phyloP scores from a whole-genome alignment of 768 basidiomycete species.

The Macrolepiota fuliginosa region DNA sequence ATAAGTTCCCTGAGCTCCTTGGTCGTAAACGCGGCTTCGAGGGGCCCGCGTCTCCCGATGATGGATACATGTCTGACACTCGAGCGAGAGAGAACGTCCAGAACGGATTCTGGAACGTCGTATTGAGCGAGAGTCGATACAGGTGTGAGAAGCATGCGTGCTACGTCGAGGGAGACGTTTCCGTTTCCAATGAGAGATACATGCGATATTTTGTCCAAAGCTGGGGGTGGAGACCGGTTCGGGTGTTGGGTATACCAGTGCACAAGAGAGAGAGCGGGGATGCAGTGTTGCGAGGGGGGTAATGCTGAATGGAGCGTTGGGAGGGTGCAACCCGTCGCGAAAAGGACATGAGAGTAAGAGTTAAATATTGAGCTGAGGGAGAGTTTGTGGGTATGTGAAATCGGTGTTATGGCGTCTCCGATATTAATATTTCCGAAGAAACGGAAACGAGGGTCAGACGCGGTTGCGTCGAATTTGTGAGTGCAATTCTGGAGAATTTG shows the following conservation, averaged over 20 bases:
- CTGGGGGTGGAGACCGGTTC: slow-evolving; percentile 54
- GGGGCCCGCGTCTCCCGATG: slow-evolving; percentile 81
- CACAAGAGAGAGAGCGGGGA: slow-evolving; percentile 81
- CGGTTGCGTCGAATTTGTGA: slow-evolving; percentile 86
- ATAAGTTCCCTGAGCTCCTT: slow-evolving; percentile 92
- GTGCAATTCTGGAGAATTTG: slow-evolving; percentile 78
- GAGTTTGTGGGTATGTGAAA: slow-evolving; percentile 54
- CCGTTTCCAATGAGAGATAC: slow-evolving; percentile 91
- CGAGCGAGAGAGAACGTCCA: slow-evolving; percentile 63
- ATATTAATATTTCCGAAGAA: slow-evolving; percentile 93
- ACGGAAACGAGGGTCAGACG: slow-evolving; percentile 73
- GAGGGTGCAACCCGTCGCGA: slow-evolving; percentile 82
- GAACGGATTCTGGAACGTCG: slow-evolving; percentile 76
- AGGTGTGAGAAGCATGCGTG: slow-evolving; percentile 81
- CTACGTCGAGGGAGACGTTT: slow-evolving; percentile 92
- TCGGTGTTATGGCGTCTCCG: slow-evolving; percentile 31
- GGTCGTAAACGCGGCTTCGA: slow-evolving; percentile 86
- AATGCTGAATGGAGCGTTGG: slow-evolving; percentile 57
- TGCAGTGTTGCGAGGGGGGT: slow-evolving; percentile 45
- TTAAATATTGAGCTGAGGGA: slow-evolving; percentile 58
- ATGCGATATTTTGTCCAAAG: slow-evolving; percentile 63
- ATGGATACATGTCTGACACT: slow-evolving; percentile 76
- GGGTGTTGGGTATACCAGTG: slow-evolving; percentile 98
- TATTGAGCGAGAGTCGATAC: slow-evolving; percentile 60
- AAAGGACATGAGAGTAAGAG: slow-evolving; percentile 82